Conservation (phyloP, 2,329 filamentous ascomycete species). For the Daldinia eschscholtzii region DNA sequence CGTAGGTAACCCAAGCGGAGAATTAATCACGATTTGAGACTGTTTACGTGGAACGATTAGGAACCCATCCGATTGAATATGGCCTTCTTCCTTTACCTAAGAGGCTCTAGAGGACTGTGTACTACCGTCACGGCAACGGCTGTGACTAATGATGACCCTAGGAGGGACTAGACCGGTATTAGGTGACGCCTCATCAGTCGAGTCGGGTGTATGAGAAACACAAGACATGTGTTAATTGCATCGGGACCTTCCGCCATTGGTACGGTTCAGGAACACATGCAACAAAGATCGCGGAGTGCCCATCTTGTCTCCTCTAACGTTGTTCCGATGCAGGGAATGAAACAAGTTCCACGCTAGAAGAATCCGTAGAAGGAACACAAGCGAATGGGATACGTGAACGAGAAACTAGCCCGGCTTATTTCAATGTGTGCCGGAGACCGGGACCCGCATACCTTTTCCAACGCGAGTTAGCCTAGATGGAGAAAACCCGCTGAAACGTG, state of each 20-base stretch:
- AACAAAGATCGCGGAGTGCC: conserved; percentile 33
- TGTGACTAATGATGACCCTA: conserved; percentile 35
- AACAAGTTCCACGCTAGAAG: conserved; percentile 42
- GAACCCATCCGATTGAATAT: conserved; percentile 40
- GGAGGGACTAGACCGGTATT: conserved; percentile 44
- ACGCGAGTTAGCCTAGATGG: conserved; percentile 33
- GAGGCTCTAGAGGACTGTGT: conserved; percentile 28
- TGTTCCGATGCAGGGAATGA: conserved; percentile 37
- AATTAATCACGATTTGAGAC: conserved; percentile 44
- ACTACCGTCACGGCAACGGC: conserved; percentile 41
- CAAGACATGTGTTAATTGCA: conserved; percentile 35
- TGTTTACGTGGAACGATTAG: conserved; percentile 42
- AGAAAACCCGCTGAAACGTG: conserved; percentile 47
- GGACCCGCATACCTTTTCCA: conserved; percentile 27
- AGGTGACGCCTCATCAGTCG: conserved; percentile 41
- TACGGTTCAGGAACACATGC: conserved; percentile 38
- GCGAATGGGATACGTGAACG: conserved; percentile 36
- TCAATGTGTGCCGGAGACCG: conserved; percentile 28
- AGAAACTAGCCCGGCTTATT: conserved; percentile 40
- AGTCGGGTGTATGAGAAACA: conserved; percentile 44
- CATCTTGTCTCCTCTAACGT: conserved; percentile 25
- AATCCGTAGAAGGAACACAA: conserved; percentile 31
- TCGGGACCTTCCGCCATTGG: conserved; percentile 50
- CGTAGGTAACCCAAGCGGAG: conserved; percentile 40
- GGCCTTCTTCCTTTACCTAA: conserved; percentile 27